phyloP scores from a whole-genome alignment of 2,329 filamentous ascomycete species.

The Lachnellula hyalina region DNA sequence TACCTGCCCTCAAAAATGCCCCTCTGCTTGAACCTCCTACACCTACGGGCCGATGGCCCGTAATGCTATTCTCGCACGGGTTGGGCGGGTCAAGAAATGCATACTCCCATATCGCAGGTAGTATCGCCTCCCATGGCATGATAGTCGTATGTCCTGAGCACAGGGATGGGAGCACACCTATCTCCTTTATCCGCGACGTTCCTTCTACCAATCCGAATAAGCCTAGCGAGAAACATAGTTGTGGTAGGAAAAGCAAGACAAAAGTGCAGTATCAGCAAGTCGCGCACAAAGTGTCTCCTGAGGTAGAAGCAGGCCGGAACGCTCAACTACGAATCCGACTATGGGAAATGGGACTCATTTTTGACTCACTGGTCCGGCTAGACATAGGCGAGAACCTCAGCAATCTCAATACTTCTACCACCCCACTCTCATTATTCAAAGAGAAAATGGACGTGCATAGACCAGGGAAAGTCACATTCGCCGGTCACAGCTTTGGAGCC shows the following conservation, averaged over 20 bases:
- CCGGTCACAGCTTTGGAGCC: constrained; percentile 77
- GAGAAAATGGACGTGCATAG: constrained; percentile 60
- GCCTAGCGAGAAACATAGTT: not conserved
- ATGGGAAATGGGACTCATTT: constrained; percentile 71
- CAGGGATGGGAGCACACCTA: constrained; percentile 71
- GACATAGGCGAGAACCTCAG: constrained; percentile 46
- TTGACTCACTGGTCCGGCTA: constrained; percentile 62
- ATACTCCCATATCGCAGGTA: constrained; percentile 78
- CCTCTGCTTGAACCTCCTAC: constrained; percentile 48
- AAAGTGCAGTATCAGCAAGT: constrained; percentile 42
- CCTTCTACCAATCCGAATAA: constrained; percentile 33
- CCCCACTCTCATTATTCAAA: constrained; percentile 53
- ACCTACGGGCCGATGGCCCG: constrained; percentile 61
- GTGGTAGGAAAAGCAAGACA: constrained; percentile 19
- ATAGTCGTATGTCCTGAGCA: constrained; percentile 80
- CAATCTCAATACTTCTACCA: constrained; percentile 48
- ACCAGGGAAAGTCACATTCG: constrained; percentile 69
- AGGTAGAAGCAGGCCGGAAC: constrained; percentile 63
- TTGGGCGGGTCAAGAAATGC: constrained; percentile 76
- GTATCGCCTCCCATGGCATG: constrained; percentile 73
- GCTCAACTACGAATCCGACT: constrained; percentile 68
- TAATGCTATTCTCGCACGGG: constrained; percentile 82
- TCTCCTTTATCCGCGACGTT: constrained; percentile 64
- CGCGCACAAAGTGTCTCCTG: constrained; percentile 57
- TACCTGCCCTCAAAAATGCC: constrained; percentile 69